Percentiles rank a stretch among this genome's conserved stretches.
Evolutionary conservation across 2,329 filamentous ascomycete species (phyloP).

Genomic region (Colletotrichum gloeosporioides): DNA sequence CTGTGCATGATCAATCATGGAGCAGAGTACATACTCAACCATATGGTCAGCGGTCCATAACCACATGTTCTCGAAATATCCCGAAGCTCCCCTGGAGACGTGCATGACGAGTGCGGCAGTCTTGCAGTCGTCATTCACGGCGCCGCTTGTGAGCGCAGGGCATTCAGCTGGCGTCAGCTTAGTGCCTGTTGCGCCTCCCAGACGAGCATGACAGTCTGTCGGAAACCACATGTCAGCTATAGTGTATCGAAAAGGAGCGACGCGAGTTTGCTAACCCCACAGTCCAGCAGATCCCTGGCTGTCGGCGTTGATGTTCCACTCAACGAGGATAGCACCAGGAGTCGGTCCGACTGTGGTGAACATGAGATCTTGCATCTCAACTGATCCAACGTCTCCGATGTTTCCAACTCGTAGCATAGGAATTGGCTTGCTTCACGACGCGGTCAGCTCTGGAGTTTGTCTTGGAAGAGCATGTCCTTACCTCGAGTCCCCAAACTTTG

Average conservation of each 20-base stretch:
- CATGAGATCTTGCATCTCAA: conserved; percentile 74
- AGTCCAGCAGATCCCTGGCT: not conserved
- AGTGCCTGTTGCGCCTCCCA: conserved; percentile 74
- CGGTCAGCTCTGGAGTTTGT: not conserved
- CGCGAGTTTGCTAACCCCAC: not conserved
- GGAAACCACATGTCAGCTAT: not conserved
- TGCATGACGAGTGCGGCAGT: conserved; percentile 62
- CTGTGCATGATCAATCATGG: not conserved
- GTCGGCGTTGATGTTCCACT: not conserved
- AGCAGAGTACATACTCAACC: conserved; percentile 14
- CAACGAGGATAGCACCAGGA: conserved; percentile 52
- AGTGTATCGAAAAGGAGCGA: not conserved
- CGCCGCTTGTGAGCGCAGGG: conserved; percentile 45
- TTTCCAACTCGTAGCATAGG: conserved; percentile 68
- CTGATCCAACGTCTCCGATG: conserved; percentile 62
- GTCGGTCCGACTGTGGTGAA: conserved; percentile 70
- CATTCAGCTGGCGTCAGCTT: conserved; percentile 67
- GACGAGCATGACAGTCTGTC: conserved; percentile 70
- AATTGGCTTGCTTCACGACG: not conserved
- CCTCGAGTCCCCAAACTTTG: not conserved
- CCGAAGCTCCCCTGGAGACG: conserved; percentile 50
- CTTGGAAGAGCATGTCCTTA: not conserved
- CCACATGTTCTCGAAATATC: conserved; percentile 62
- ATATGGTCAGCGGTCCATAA: conserved; percentile 75
- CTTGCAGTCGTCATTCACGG: conserved; percentile 57